A percentile compares a stretch with the other conserved stretches of the same genome.
Conservation (phyloP, 768 basidiomycete species). For the Austroboletus eburneus region DNA sequence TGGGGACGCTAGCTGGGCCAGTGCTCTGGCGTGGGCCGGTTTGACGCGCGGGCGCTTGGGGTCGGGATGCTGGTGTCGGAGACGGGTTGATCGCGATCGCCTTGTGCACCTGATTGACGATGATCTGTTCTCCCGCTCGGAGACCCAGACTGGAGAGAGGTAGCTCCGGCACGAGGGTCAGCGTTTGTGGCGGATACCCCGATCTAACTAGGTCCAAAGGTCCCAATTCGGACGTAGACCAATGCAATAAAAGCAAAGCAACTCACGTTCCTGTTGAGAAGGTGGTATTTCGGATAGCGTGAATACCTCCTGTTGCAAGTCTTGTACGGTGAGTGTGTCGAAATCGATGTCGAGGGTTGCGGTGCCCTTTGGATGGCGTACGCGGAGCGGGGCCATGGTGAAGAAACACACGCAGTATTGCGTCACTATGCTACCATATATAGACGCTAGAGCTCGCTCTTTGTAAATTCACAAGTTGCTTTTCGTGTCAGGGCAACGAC, state of each 20-base stretch:
- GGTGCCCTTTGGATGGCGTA: conserved; percentile 83
- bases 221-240: too few species aligned
- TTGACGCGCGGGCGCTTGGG: conserved; percentile 13
- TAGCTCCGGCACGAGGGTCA: conserved; percentile 70
- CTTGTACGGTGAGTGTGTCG: conserved; percentile 59
- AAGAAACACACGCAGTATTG: conserved; percentile 1
- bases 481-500: too few species aligned
- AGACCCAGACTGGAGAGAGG: conserved; percentile 76
- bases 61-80: conserved; percentile 10
- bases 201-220: conserved; percentile 52
- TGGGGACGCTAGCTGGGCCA: conserved; percentile 57
- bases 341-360: conserved; percentile 70
- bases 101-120: conserved; percentile 50
- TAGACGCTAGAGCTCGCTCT: neutral
- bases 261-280: conserved; percentile 74
- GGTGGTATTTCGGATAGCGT: conserved; percentile 65
- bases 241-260: too few species aligned
- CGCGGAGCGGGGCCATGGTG: conserved; percentile 65
- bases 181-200: conserved; percentile 78
- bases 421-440: conserved; percentile 15
- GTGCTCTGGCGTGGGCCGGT: conserved; percentile 11
- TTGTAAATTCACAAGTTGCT: neutral
- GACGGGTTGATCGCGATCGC: conserved; percentile 7
- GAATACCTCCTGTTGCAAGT: conserved; percentile 73
- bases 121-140: conserved; percentile 77